phyloP scores from a whole-genome alignment of 2,329 filamentous ascomycete genomes.

The Verticillium nubilum region DNA sequence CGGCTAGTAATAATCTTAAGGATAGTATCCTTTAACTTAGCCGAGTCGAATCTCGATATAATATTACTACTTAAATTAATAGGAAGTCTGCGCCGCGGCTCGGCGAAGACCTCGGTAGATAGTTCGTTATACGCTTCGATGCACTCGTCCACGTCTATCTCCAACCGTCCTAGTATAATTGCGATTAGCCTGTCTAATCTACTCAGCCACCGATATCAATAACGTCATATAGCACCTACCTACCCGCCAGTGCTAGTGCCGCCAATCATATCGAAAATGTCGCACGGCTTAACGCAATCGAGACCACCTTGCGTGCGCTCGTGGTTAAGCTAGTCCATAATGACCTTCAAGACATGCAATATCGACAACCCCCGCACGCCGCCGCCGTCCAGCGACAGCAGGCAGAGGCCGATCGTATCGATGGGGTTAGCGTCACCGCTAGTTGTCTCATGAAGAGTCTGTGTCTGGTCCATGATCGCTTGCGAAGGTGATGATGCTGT shows the following conservation, averaged over 20 bases:
- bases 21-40: neutral
- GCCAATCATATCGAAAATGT: constrained; percentile 26
- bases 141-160: constrained; percentile 3
- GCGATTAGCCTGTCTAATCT: constrained; percentile 23
- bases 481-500: neutral
- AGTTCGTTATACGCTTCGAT: constrained; percentile 8
- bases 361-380: constrained; percentile 23
- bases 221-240: neutral
- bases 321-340: constrained; percentile 16
- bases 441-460: neutral
- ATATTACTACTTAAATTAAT: neutral
- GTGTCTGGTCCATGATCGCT: neutral
- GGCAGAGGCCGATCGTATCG: neutral
- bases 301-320: neutral
- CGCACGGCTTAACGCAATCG: constrained; percentile 8
- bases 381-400: constrained; percentile 14
- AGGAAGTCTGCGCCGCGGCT: neutral
- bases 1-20: neutral
- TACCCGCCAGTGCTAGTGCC: too few species aligned
- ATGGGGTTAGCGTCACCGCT: neutral
- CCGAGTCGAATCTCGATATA: neutral
- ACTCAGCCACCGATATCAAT: neutral
- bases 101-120: constrained; percentile 10
- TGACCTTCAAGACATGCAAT: constrained; percentile 18
- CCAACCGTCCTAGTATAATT: constrained; percentile 31